phyloP scores from a whole-genome alignment of 768 basidiomycete genomes.

The Pisolithus tinctorius region DNA sequence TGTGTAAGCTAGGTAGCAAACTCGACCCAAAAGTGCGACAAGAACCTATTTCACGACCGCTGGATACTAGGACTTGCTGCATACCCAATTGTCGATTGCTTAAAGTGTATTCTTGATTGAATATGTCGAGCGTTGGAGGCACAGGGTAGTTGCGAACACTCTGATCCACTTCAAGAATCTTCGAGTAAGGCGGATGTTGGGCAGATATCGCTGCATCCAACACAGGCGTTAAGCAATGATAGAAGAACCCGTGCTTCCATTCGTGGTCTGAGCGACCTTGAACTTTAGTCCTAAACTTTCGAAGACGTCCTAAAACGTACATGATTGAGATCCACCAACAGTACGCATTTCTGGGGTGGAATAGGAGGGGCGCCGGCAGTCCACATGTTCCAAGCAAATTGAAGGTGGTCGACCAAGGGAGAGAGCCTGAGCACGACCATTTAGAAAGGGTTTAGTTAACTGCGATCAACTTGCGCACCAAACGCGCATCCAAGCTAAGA shows the following conservation, averaged over 20 bases:
- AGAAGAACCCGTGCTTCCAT: conserved; percentile 66
- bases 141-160: conserved; percentile 49
- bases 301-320: conserved; percentile 14
- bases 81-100: conserved; percentile 50
- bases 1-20: background rate
- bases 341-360: conserved; percentile 23
- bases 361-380: conserved; percentile 42
- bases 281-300: conserved; percentile 4
- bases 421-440: conserved; percentile 40
- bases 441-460: conserved; percentile 5
- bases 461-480: conserved; percentile 38
- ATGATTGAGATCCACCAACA: conserved; percentile 22
- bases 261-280: conserved; percentile 45
- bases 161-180: conserved; percentile 47
- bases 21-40: background rate
- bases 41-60: conserved; percentile 58
- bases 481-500: conserved; percentile 58
- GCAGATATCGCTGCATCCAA: conserved; percentile 51
- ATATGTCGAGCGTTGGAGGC: conserved; percentile 44
- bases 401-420: conserved; percentile 70
- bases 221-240: conserved; percentile 55
- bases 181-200: conserved; percentile 43
- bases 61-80: conserved; percentile 56
- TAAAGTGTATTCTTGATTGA: conserved; percentile 29
- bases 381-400: conserved; percentile 57